Evolutionary conservation across 495 filamentous ascomycete genomes (phyloP).

Genomic region (Aspergillus panamensis): DNA sequence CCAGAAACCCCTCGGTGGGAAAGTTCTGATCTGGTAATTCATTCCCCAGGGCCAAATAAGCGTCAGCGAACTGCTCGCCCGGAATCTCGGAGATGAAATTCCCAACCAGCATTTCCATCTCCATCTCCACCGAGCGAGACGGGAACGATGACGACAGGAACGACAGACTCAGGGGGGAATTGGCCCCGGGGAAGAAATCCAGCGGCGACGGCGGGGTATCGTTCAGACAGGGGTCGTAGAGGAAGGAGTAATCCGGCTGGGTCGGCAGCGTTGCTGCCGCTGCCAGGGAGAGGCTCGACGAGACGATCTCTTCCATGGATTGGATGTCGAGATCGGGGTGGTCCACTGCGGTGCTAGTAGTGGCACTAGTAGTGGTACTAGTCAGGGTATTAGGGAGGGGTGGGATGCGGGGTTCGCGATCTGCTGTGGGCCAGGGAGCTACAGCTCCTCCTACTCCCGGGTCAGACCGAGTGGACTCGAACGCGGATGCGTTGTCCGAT

Average conservation of each 20-base stretch:
- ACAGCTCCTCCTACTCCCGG: no score
- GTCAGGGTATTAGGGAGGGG: no score
- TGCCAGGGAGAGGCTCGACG: no score
- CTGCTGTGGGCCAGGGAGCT: no score
- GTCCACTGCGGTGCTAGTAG: no score
- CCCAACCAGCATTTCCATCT: conserved; percentile 14
- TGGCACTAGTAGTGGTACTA: no score
- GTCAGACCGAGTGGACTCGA: neutral
- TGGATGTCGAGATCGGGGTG: no score
- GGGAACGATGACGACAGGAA: conserved; percentile 3
- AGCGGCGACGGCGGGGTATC: neutral
- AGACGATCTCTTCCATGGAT: no score
- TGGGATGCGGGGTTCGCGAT: no score
- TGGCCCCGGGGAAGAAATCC: neutral
- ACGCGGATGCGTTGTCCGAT: neutral
- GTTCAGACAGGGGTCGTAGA: neutral
- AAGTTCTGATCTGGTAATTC: neutral
- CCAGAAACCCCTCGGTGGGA: neutral
- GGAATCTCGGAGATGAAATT: conserved; percentile 16
- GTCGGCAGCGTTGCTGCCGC: no score
- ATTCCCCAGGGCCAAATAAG: neutral
- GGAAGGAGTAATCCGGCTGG: no score
- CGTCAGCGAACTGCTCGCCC: neutral
- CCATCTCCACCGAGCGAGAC: conserved; percentile 11
- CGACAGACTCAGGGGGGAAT: neutral